phyloP scores from a whole-genome alignment of 2,329 filamentous ascomycete species.

The Seiridium cupressi region DNA sequence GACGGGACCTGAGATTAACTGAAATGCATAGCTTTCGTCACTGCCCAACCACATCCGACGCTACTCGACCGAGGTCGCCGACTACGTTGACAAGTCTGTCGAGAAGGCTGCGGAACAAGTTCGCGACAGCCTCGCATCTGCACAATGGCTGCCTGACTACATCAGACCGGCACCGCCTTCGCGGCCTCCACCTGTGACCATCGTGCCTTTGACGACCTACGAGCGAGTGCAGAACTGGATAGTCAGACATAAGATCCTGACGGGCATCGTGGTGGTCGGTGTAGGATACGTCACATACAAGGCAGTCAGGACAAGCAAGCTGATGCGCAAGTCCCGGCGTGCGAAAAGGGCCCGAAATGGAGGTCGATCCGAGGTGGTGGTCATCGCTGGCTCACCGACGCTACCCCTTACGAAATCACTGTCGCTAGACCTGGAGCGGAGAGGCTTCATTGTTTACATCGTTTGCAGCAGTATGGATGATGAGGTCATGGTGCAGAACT shows the following conservation, averaged over 20 bases:
- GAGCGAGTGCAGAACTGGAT: conserved; percentile 71
- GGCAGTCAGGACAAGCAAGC: conserved; percentile 49
- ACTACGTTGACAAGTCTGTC: conserved; percentile 78
- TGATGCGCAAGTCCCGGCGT: conserved; percentile 66
- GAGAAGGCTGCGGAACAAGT: conserved; percentile 71
- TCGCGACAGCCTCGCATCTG: conserved; percentile 65
- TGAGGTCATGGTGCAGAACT: conserved; percentile 72
- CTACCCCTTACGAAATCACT: conserved; percentile 82
- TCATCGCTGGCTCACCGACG: conserved; percentile 84
- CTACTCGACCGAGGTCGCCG: conserved; percentile 72
- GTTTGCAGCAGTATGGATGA: conserved; percentile 85
- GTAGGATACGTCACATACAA: conserved; percentile 63
- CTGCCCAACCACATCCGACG: conserved; percentile 63
- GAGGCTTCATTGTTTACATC: conserved; percentile 91
- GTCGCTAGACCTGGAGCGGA: conserved; percentile 80
- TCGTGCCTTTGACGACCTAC: conserved; percentile 31
- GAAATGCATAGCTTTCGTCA: conserved; percentile 43
- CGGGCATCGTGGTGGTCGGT: conserved; percentile 68
- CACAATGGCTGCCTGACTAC: conserved; percentile 71
- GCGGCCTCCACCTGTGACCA: conserved; percentile 33
- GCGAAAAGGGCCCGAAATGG: conserved; percentile 80
- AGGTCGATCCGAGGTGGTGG: conserved; percentile 79
- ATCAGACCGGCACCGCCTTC: conserved; percentile 59
- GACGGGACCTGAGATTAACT: not conserved
- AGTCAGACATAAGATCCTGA: conserved; percentile 67